Conservation (phyloP, 345 rosid genomes). For the Geranium brycei region DNA sequence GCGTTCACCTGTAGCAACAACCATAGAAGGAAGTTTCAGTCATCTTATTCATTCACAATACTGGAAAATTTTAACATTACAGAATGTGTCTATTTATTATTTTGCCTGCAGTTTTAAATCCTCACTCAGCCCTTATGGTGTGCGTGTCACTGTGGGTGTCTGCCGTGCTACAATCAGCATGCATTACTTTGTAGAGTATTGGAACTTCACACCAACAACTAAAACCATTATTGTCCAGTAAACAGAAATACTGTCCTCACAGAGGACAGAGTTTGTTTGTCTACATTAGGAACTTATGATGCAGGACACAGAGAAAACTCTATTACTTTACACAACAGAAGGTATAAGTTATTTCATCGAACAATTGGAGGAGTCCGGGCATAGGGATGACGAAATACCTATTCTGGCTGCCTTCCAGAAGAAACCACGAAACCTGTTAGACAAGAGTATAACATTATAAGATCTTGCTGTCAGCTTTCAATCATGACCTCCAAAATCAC, state of each 20-base stretch:
- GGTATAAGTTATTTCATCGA: neutral
- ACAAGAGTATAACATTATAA: neutral
- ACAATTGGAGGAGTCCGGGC: neutral
- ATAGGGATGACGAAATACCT: conserved; percentile 25
- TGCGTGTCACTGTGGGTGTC: too few species aligned
- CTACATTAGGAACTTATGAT: neutral
- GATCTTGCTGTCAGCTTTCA: too few species aligned
- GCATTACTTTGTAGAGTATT: too few species aligned
- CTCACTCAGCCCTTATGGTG: too few species aligned
- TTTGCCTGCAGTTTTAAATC: too few species aligned
- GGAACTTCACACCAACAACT: neutral
- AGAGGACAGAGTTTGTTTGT: neutral
- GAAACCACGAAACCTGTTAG: conserved; percentile 76
- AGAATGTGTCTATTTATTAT: neutral
- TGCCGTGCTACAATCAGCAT: too few species aligned
- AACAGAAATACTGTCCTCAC: neutral
- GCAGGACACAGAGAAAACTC: neutral
- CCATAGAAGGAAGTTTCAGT: conserved; percentile 5
- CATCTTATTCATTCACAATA: conserved; percentile 3
- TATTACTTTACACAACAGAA: neutral
- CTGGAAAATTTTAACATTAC: neutral
- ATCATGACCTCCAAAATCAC: too few species aligned
- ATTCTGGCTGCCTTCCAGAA: conserved; percentile 99
- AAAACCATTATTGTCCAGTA: neutral
- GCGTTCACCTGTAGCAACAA: conserved; percentile 62